phyloP scores from a whole-genome alignment of 306 rosid species.

The Rosa persica region DNA sequence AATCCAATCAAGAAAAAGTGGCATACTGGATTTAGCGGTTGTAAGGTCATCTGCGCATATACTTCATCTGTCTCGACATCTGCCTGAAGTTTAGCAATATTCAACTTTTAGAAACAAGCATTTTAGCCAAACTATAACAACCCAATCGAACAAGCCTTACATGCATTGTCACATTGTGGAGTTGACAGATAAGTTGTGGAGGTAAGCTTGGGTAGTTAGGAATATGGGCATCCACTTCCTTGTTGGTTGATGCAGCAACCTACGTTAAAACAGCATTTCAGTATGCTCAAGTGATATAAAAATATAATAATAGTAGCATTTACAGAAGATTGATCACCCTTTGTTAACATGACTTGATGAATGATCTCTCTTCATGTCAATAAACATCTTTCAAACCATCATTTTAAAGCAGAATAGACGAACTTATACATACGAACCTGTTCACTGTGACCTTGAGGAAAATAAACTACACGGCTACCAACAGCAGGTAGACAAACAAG shows the following conservation, averaged over 20 bases:
- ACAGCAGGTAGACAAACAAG: constrained; percentile 87
- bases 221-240: constrained; percentile 84
- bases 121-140: constrained; percentile 1
- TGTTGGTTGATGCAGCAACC: constrained; percentile 96
- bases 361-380: background rate
- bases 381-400: constrained; percentile 10
- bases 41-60: constrained; percentile 95
- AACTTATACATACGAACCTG: constrained; percentile 53
- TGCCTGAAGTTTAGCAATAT: constrained; percentile 58
- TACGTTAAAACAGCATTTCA: constrained; percentile 28
- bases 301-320: background rate
- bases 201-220: constrained; percentile 95
- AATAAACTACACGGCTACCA: constrained; percentile 90
- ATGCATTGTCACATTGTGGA: constrained; percentile 96
- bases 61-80: constrained; percentile 91
- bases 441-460: constrained; percentile 97
- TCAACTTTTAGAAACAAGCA: constrained; percentile 14
- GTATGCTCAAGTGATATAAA: background rate
- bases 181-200: constrained; percentile 95
- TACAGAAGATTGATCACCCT: background rate
- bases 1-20: constrained; percentile 14
- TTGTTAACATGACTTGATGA: background rate
- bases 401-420: background rate
- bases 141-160: constrained; percentile 46
- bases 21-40: constrained; percentile 79